Conservation (phyloP, 2,329 filamentous ascomycete genomes). For the Xylaria sp. region DNA sequence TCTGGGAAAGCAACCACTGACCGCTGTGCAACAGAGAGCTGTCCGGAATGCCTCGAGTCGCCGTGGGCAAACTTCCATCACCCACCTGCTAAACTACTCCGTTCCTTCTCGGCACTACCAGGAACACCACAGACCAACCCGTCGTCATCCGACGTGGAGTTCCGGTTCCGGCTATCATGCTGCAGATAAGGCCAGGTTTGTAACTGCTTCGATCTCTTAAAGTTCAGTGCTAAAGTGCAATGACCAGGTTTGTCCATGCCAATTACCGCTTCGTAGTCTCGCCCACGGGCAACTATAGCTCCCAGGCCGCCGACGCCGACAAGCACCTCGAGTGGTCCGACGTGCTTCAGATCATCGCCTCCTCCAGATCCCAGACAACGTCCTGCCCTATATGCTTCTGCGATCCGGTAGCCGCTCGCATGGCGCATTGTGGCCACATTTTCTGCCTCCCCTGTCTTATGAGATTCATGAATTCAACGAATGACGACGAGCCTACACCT, state of each 20-base stretch:
- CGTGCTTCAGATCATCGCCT: conserved; percentile 91
- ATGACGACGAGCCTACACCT: conserved; percentile 73
- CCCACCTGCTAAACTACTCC: conserved; percentile 93
- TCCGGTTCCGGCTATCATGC: conserved; percentile 90
- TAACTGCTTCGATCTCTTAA: conserved; percentile 10
- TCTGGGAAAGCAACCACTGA: conserved; percentile 17
- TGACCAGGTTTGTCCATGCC: conserved; percentile 81
- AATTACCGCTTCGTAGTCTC: conserved; percentile 98
- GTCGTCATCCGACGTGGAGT: conserved; percentile 83
- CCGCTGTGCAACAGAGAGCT: conserved; percentile 53
- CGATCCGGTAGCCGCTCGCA: conserved; percentile 90
- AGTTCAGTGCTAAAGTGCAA: conserved; percentile 14
- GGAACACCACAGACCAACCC: conserved; percentile 65
- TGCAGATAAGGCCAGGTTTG: conserved; percentile 85
- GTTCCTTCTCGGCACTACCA: conserved; percentile 77
- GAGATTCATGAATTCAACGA: conserved; percentile 90
- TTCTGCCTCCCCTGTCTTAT: conserved; percentile 95
- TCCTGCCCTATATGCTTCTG: conserved; percentile 96
- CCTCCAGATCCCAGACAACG: conserved; percentile 85
- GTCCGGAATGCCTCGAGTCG: conserved; percentile 71
- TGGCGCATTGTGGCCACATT: conserved; percentile 97
- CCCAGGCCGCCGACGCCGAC: conserved; percentile 87
- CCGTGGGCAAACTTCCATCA: conserved; percentile 95
- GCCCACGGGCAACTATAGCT: conserved; percentile 80
- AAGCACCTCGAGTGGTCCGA: conserved; percentile 90